Base-by-base conservation (phyloP, 768 basidiomycete species). In the Xanthoconium purpureum region DNA sequence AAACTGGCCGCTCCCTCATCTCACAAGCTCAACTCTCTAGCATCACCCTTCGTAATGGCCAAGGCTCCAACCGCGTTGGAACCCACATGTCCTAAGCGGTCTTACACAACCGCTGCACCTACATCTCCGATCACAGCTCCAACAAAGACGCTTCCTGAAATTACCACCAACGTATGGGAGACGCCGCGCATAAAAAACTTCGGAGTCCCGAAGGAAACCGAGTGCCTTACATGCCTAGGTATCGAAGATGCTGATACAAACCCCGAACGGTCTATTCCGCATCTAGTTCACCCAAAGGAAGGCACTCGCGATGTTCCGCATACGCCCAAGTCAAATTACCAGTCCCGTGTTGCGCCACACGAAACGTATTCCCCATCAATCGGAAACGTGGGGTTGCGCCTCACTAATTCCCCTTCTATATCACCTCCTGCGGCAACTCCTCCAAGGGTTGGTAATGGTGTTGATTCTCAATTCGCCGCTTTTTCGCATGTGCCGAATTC, bases 11-110 rank as follows among this genome's bases (percentile, higher is more conserved):
- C 43, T 36, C n/a, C 5, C 17, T 18, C 57, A 36, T 50, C 46
- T n/a, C 60, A 50, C 13, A 47, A 52, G 39, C 24, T 62, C 37
- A 60, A 56, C 38, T 24, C 15, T 30, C 39, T 62, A 10, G 58
- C 65, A 32, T 55, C 67, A 38, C 57, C 61, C 11, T 64, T 65
- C 14, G 42, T 55, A n/a, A 33, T 46, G 30, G 28, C 50, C 20
- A 58, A 49, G 47, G 36, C 52, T 2, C 47, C 52, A 28, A 37
- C 54, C 15, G 55, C 14, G 17, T 36, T 33, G 28, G 54, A 47
- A n/a, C 56, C 56, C 1, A 35, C 29, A 20, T 53, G 40, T 42
- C 29, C 39, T 47, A 29, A 45, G 28, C 54, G 43, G 24, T 29
- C 51, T 5, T 49, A 54, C 33, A 42, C 52, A 28, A 15, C 33